A percentile compares a stretch with the other conserved stretches of the same genome.
Evolutionary conservation across 208 protist genomes (phyloP).

Genomic region (Porcisia deanei): DNA sequence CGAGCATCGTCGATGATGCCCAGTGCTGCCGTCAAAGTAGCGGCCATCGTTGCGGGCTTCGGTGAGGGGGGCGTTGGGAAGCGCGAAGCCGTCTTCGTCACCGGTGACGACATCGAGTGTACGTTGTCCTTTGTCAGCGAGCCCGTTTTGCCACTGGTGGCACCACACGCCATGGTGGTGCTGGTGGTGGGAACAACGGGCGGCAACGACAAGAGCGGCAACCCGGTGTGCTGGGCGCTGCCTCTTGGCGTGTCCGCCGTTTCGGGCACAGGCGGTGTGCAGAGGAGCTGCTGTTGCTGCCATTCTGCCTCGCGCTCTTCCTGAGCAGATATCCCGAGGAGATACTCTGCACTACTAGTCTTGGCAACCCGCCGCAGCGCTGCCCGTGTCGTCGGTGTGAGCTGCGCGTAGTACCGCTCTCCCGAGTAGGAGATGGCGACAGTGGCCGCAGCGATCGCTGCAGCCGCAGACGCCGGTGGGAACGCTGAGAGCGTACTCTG

Average conservation of each 20-base stretch:
- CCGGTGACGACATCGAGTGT: not conserved
- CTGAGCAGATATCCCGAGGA: constrained; percentile 18
- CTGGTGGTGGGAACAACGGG: not conserved
- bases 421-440: constrained; percentile 16
- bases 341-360: constrained; percentile 14
- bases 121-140: not conserved
- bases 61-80: not conserved
- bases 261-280: not conserved
- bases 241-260: not conserved
- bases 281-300: constrained; percentile 3
- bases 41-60: constrained; percentile 21
- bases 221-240: not conserved
- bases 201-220: not conserved
- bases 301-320: constrained; percentile 16
- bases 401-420: constrained; percentile 12
- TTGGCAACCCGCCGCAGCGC: constrained; percentile 21
- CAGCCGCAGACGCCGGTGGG: not conserved
- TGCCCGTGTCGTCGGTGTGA: constrained; percentile 17
- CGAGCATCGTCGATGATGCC: constrained; percentile 14
- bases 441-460: constrained; percentile 6
- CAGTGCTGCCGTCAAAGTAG: constrained; percentile 23
- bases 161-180: not conserved
- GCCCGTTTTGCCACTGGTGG: not conserved
- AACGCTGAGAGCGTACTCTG: too few species aligned
- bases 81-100: not conserved